Evolutionary conservation across 768 basidiomycete genomes (phyloP), one percentile per base, ranked within the genome.

Genomic region (Tricholoma sp.): DNA sequence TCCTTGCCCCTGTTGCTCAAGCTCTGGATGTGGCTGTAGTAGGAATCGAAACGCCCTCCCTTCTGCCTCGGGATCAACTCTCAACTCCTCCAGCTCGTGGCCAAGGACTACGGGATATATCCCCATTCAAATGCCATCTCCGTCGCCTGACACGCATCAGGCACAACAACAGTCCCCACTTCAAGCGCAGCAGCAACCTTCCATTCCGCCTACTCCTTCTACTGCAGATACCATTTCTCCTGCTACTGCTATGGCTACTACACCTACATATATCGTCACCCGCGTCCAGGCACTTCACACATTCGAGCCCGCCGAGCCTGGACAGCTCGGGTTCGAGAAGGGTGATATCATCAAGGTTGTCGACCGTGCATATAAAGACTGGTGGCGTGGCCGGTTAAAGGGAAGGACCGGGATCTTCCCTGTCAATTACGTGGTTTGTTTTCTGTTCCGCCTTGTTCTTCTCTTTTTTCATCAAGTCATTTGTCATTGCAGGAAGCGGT

Each of bases 291-390:
- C 95, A 0, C 67, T 98, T 59, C 94, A 96, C 66, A 83, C 87
- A 0, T 98, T 98, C 62, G 84, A 89, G 50, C 88, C 94, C 0
- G 85, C 88, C 0, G 92, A 95, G 64, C 81, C 86, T 0, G 94
- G 94, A 10, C 96, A 98, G 68, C 80, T 98, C 1, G 85, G 87
- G 1, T 96, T 98, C 66, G 88, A 92, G 52, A 89, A 88, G 62
- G 96, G 94, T 1, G 95, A 97, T 62, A 78, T 96, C 47, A 94
- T 98, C 76, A 93, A 94, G 66, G 95, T 98, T 14, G 86, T 98
- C 21, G 94, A 97, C 69, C 83, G 93, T 22, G 89, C 87, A 21
- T 96, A 96, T 71, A 89, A 91, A 64, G 94, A 97, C 67, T 98
- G 96, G 96, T 98, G 94, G 93, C 74, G 92, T 21, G 96, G 96